These are phyloP conservation scores for Coemansia sp. DNA, from an alignment of 192 early-diverging fungal species.

Conservation along the genomic window DNA sequence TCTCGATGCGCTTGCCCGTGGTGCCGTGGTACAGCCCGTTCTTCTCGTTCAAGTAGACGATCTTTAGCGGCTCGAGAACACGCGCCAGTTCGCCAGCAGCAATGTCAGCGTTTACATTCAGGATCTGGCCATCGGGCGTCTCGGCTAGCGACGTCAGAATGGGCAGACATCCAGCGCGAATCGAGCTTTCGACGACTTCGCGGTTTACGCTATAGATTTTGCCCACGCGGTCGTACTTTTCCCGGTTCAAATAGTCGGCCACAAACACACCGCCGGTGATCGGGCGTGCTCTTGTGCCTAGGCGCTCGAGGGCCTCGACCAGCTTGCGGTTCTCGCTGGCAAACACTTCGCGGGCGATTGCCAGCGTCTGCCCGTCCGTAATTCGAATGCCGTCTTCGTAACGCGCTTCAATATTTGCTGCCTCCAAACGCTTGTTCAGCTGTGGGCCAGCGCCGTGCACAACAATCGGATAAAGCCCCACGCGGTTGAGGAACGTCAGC, in stretches of 20 bases:
- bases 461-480: conserved; percentile 97
- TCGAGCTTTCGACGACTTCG: conserved; percentile 87
- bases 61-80: conserved; percentile 95
- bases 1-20: conserved; percentile 94
- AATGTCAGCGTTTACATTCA: conserved; percentile 99
- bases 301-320: conserved; percentile 92
- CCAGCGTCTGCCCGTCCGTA: conserved; percentile 89
- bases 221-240: conserved; percentile 94
- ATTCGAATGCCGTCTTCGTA: conserved; percentile 98
- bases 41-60: conserved; percentile 98
- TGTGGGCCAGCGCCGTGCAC: conserved; percentile 98
- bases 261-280: conserved; percentile 95
- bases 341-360: conserved; percentile 93
- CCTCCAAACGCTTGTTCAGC: conserved; percentile 85
- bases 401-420: conserved; percentile 92
- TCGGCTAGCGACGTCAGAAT: conserved; percentile 96
- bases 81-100: conserved; percentile 96
- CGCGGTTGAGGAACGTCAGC: conserved; percentile 94
- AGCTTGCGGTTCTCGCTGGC: conserved; percentile 94
- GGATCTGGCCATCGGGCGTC: conserved; percentile 91
- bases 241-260: conserved; percentile 93
- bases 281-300: conserved; percentile 94
- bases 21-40: conserved; percentile 92
- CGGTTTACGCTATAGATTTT: conserved; percentile 89
- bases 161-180: conserved; percentile 91